phyloP scores from a whole-genome alignment of 139 green algal species.

The Asterochloris sp. region DNA sequence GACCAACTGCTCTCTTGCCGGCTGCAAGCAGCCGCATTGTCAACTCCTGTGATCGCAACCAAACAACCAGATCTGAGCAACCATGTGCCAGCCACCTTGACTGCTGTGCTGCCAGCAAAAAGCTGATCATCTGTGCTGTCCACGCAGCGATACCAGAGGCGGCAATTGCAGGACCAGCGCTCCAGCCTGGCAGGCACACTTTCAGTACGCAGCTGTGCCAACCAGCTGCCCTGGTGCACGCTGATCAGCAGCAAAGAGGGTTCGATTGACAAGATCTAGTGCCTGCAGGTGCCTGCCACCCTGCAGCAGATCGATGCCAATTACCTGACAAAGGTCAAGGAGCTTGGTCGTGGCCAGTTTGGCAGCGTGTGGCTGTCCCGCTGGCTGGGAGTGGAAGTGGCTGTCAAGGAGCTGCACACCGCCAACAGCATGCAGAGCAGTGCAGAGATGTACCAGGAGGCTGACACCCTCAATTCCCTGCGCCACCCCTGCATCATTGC shows the following conservation, averaged over 20 bases:
- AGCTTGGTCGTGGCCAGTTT: slow-evolving; percentile 62
- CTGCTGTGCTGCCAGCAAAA: no score
- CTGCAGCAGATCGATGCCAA: slow-evolving; percentile 49
- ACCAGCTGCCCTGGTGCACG: not conserved
- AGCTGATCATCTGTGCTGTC: no score
- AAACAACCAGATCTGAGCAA: no score
- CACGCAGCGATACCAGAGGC: slow-evolving; percentile 6
- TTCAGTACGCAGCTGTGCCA: not conserved
- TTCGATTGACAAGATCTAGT: not conserved
- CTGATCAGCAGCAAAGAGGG: not conserved
- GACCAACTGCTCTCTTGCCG: no score
- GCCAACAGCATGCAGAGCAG: slow-evolving; percentile 15
- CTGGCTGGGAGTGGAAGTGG: slow-evolving; percentile 67
- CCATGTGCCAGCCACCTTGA: no score
- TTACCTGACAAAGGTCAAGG: slow-evolving; percentile 53
- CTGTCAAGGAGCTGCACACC: slow-evolving; percentile 61
- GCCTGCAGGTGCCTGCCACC: slow-evolving; percentile 21
- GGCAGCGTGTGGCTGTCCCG: slow-evolving; percentile 53
- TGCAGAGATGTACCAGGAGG: slow-evolving; percentile 52
- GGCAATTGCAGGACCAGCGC: not conserved
- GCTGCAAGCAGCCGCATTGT: no score
- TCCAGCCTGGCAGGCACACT: not conserved
- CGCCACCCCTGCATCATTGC: slow-evolving; percentile 66
- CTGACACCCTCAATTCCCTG: slow-evolving; percentile 54
- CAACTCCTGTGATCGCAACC: no score